Conservation (phyloP, 192 early-diverging fungal species). For the Backusella parvicylindrica region DNA sequence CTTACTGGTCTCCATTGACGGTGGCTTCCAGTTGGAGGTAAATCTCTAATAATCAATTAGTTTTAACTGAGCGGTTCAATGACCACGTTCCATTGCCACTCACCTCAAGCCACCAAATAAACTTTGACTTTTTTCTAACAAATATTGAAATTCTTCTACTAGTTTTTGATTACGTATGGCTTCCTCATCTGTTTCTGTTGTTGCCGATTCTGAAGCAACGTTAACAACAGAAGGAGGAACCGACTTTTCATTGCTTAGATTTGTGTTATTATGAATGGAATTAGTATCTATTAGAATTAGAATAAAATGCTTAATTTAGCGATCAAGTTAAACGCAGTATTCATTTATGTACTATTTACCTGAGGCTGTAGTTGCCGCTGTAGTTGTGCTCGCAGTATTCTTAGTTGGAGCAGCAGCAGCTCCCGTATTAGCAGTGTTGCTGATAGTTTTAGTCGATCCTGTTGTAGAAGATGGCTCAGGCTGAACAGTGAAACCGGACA, state of each 20-base stretch:
- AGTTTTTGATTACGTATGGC: conserved; percentile 44
- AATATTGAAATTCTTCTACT: conserved; percentile 88
- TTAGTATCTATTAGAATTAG: neutral
- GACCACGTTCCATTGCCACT: conserved; percentile 4
- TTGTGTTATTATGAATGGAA: neutral
- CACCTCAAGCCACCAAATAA: conserved; percentile 91
- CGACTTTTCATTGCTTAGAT: neutral
- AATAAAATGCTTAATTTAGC: neutral
- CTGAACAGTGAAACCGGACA: neutral
- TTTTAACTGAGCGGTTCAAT: neutral
- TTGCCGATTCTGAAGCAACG: neutral
- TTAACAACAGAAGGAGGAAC: neutral
- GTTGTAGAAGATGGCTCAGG: neutral
- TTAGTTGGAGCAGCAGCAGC: neutral
- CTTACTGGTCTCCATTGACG: conserved; percentile 55
- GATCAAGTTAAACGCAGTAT: neutral
- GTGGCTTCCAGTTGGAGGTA: conserved; percentile 82
- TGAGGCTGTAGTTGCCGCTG: neutral
- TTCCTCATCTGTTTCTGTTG: conserved; percentile 14
- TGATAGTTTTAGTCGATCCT: neutral
- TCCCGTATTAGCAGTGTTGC: neutral
- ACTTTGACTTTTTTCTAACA: conserved; percentile 96
- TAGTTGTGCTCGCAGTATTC: neutral
- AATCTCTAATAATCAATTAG: conserved; percentile 54
- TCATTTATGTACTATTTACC: neutral